Conservation (phyloP, 208 protist species). For the Zelonia costaricensis region DNA sequence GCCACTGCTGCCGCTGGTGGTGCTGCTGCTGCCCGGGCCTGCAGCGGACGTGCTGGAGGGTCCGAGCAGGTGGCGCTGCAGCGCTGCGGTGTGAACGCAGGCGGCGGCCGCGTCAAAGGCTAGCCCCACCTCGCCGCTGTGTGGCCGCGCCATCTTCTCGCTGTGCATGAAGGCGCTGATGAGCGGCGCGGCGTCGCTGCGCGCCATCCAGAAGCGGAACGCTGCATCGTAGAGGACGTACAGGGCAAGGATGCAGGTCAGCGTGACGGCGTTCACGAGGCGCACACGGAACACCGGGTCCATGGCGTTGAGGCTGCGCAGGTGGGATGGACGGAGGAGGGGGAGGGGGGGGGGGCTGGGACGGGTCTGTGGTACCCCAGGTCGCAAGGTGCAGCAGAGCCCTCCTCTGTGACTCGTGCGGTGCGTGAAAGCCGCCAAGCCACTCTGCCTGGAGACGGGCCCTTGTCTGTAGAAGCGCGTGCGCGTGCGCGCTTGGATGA, state of each 20-base stretch:
- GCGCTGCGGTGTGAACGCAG: background rate
- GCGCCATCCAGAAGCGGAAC: slow-evolving; percentile 28
- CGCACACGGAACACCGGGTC: slow-evolving; percentile 5
- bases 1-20: background rate
- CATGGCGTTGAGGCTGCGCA: slow-evolving; percentile 11
- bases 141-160: background rate
- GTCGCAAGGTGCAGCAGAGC: too few relatives aligned
- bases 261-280: slow-evolving; percentile 11
- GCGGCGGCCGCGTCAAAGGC: slow-evolving; percentile 19
- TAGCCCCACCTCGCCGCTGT: background rate
- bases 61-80: slow-evolving; percentile 11
- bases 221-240: slow-evolving; percentile 23
- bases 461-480: too few relatives aligned
- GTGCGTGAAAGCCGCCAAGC: too few relatives aligned
- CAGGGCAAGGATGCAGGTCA: slow-evolving; percentile 17
- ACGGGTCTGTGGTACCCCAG: too few relatives aligned
- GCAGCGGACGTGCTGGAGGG: too few relatives aligned
- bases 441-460: too few relatives aligned
- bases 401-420: too few relatives aligned
- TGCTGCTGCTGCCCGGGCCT: too few relatives aligned
- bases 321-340: background rate
- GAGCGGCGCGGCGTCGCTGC: slow-evolving; percentile 10
- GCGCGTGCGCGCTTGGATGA: too few relatives aligned
- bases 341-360: background rate
- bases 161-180: slow-evolving; percentile 11